phyloP scores from a whole-genome alignment of 179 eudicot species.

The Patellifolia procumbens region DNA sequence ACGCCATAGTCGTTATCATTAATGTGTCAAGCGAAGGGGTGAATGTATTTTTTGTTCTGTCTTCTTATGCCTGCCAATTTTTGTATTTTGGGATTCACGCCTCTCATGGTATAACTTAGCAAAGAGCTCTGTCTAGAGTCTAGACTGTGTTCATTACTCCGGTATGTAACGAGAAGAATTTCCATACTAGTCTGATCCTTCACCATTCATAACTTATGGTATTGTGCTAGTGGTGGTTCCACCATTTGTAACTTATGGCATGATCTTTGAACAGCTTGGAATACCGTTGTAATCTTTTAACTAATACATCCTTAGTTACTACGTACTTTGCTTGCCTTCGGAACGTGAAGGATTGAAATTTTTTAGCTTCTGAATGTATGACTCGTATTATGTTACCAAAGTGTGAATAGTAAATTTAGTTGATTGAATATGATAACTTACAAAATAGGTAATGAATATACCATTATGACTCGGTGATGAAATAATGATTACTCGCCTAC shows the following conservation, averaged over 20 bases:
- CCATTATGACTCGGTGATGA: neutral
- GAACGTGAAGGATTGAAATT: neutral
- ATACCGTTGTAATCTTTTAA: neutral
- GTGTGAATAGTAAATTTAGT: neutral
- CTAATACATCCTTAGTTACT: neutral
- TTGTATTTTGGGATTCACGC: neutral
- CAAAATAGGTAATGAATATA: neutral
- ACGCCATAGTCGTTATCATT: neutral
- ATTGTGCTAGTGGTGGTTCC: neutral
- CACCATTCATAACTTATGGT: neutral
- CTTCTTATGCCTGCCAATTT: neutral
- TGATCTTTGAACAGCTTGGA: neutral
- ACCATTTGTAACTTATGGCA: neutral
- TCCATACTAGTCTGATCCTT: neutral
- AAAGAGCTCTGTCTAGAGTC: no score
- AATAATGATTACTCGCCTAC: neutral
- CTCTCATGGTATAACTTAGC: neutral
- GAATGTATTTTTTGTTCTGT: neutral
- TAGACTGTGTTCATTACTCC: neutral
- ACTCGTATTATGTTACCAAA: neutral
- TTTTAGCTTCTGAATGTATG: neutral
- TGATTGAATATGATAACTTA: neutral
- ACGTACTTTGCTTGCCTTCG: neutral
- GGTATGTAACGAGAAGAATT: neutral
- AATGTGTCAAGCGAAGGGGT: neutral